Percentiles rank a stretch among this genome's conserved stretches.
Conservation (phyloP, 169 alveolate species). For the Cardiosporidium cionae region DNA sequence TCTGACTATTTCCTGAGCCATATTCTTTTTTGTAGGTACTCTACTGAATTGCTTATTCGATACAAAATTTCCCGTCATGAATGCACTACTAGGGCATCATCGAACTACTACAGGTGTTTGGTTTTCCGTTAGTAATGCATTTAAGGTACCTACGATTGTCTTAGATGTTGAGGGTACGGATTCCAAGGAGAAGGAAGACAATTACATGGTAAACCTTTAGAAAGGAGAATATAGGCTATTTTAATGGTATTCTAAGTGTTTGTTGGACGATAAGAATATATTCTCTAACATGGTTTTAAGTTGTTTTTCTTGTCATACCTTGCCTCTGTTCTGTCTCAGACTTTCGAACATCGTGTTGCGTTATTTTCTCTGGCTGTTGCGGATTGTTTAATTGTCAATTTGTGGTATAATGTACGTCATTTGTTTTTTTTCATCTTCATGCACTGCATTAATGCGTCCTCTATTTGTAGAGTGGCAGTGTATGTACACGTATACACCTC, state of each 20-base stretch:
- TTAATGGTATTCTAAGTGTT: no score
- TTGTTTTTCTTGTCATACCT: no score
- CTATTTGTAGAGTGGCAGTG: not conserved
- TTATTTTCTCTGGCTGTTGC: constrained; percentile 76
- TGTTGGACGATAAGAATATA: no score
- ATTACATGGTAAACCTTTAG: constrained; percentile 39
- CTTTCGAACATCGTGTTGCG: constrained; percentile 80
- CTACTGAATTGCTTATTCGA: constrained; percentile 67
- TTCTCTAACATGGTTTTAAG: no score
- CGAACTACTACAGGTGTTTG: constrained; percentile 84
- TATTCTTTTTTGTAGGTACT: constrained; percentile 56
- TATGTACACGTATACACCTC: not conserved
- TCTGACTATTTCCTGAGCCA: no score
- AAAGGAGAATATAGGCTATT: no score
- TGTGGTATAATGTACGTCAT: constrained; percentile 59
- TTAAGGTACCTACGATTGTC: constrained; percentile 45
- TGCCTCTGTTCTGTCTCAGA: constrained; percentile 32
- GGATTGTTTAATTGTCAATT: constrained; percentile 72
- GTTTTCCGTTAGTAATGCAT: constrained; percentile 50
- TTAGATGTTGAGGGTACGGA: constrained; percentile 85
- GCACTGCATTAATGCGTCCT: no score
- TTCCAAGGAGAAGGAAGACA: constrained; percentile 75
- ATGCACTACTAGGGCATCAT: constrained; percentile 69
- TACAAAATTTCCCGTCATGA: constrained; percentile 69
- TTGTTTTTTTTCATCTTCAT: no score